Conservation (phyloP, 140 eudicot genomes). For the Ambrosia hybrid region DNA sequence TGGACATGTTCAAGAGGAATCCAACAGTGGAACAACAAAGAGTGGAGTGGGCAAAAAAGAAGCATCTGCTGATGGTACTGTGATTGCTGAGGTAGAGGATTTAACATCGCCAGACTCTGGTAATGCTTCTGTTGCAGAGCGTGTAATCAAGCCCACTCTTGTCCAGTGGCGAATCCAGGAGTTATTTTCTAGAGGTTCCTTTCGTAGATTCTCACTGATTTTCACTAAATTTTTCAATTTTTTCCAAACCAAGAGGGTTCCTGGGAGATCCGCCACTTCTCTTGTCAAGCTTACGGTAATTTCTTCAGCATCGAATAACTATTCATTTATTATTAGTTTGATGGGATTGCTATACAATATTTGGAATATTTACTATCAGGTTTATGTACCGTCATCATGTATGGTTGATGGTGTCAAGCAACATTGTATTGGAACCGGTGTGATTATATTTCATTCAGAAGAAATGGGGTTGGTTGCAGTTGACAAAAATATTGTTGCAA, state of each 20-base stretch:
- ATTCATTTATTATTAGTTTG: not conserved
- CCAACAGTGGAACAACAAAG: constrained; percentile 32
- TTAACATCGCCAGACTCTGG: constrained; percentile 45
- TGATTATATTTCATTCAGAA: constrained; percentile 79
- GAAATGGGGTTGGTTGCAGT: constrained; percentile 87
- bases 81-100: constrained; percentile 49
- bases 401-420: constrained; percentile 97
- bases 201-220: too few relatives aligned
- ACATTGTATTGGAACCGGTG: constrained; percentile 92
- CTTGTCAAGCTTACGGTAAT: constrained; percentile 84
- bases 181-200: too few relatives aligned
- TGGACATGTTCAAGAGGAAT: constrained; percentile 51
- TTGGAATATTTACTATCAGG: constrained; percentile 46
- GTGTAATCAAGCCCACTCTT: constrained; percentile 86
- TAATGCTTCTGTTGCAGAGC: constrained; percentile 88
- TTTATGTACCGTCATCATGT: constrained; percentile 90
- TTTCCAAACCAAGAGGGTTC: too few relatives aligned
- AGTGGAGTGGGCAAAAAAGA: constrained; percentile 19
- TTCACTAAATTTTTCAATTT: too few relatives aligned
- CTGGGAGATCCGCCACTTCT: not conserved
- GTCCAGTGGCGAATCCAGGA: constrained; percentile 24
- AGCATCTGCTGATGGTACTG: constrained; percentile 50
- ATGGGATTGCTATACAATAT: not conserved
- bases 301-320: constrained; percentile 5
- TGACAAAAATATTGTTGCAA: constrained; percentile 90